phyloP scores from a whole-genome alignment of 768 basidiomycete genomes.

The Rossbeevera mucosa region DNA sequence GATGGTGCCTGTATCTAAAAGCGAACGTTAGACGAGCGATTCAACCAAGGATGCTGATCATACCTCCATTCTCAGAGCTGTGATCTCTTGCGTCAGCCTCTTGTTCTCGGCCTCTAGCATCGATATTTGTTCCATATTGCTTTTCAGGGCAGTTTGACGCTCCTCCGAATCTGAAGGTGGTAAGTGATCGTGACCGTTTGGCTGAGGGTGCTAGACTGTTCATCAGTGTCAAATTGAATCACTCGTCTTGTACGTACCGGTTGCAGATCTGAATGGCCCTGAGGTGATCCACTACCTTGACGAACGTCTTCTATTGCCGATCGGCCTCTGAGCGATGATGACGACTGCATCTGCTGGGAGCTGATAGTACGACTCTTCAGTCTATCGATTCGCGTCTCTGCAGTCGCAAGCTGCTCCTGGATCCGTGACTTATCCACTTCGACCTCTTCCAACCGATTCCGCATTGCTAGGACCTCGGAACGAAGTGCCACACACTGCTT shows the following conservation, averaged over 20 bases:
- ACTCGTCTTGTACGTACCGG: slow-evolving; percentile 57
- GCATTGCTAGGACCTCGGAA: slow-evolving; percentile 52
- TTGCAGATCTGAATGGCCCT: slow-evolving; percentile 56
- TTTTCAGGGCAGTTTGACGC: slow-evolving; percentile 23
- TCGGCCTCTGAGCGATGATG: slow-evolving; percentile 32
- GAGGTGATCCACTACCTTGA: slow-evolving; percentile 41
- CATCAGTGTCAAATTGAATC: slow-evolving; percentile 33
- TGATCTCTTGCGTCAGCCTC: slow-evolving; percentile 42
- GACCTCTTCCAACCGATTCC: slow-evolving; percentile 46
- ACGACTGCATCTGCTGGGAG: slow-evolving; percentile 38
- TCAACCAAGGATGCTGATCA: slow-evolving; percentile 4
- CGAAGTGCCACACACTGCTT: slow-evolving; percentile 53
- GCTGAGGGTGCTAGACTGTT: slow-evolving; percentile 37
- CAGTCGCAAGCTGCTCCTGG: slow-evolving; percentile 46
- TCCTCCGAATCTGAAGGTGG: slow-evolving; percentile 40
- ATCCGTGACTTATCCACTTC: slow-evolving; percentile 46
- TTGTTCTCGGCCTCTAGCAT: slow-evolving; percentile 46
- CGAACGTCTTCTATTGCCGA: slow-evolving; percentile 25
- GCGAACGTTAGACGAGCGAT: not conserved
- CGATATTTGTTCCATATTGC: slow-evolving; percentile 40
- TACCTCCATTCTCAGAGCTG: slow-evolving; percentile 44
- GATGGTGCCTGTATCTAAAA: slow-evolving; percentile 40
- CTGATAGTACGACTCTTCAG: slow-evolving; percentile 51
- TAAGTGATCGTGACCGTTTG: slow-evolving; percentile 39
- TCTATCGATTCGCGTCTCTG: slow-evolving; percentile 62